These are phyloP conservation scores for Athelia sp. DNA, from an alignment of 1,284 basidiomycete genomes.

Conservation along the genomic window DNA sequence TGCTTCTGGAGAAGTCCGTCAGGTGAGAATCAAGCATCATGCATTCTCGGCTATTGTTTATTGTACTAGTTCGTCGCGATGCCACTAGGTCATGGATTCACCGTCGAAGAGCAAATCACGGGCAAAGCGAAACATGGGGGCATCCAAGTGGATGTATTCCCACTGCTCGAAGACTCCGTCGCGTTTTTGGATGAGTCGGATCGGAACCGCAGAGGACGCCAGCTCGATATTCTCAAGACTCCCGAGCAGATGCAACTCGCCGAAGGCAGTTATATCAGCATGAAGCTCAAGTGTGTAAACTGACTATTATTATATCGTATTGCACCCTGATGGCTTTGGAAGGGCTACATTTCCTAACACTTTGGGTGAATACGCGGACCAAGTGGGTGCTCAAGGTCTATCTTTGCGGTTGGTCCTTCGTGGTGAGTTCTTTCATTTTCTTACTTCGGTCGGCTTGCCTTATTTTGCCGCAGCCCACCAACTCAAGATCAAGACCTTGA, in stretches of 20 bases:
- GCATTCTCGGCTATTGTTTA: neutral
- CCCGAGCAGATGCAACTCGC: neutral
- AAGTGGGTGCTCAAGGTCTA: neutral
- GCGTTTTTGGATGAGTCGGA: neutral
- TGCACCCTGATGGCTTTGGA: neutral
- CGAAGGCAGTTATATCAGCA: neutral
- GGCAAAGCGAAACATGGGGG: neutral
- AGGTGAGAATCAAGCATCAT: neutral
- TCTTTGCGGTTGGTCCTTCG: neutral
- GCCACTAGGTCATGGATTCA: neutral
- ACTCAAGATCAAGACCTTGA: slow-evolving; percentile 92
- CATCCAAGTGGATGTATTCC: neutral
- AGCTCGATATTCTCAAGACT: neutral
- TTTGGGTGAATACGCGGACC: neutral
- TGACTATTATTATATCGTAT: neutral
- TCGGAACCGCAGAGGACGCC: neutral
- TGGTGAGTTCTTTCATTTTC: neutral
- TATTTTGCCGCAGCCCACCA: neutral
- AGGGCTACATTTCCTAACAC: neutral
- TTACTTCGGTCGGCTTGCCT: neutral
- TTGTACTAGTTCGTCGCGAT: neutral
- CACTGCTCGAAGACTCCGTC: neutral
- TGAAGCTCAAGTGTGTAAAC: neutral
- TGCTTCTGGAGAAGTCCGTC: slow-evolving; percentile 1
- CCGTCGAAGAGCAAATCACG: neutral